These are phyloP conservation scores for Amylostereum chailletii DNA, from an alignment of 1,284 basidiomycete genomes.

Conservation along the genomic window DNA sequence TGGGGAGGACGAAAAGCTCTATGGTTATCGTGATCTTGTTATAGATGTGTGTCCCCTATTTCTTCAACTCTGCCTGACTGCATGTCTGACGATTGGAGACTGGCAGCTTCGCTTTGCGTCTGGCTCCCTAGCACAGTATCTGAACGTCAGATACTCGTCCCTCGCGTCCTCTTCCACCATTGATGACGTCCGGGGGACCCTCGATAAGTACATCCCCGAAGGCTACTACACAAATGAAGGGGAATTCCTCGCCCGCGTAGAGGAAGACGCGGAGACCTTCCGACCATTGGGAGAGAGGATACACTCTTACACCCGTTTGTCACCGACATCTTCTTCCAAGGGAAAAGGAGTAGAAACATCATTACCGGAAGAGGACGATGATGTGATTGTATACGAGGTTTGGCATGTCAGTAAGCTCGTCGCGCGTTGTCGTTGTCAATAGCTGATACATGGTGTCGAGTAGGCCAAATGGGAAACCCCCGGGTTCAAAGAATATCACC, in stretches of 20 bases:
- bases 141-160: constrained; percentile 61
- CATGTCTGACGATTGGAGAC: neutral
- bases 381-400: constrained; percentile 69
- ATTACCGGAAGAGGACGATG: constrained; percentile 36
- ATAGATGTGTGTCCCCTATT: constrained; percentile 59
- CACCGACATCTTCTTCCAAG: constrained; percentile 24
- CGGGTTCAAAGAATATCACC: constrained; percentile 88
- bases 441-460: constrained; percentile 5
- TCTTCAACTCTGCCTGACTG: constrained; percentile 6
- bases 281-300: constrained; percentile 73
- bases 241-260: constrained; percentile 60
- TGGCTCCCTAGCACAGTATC: constrained; percentile 73
- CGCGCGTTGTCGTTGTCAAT: neutral
- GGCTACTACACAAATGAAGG: constrained; percentile 58
- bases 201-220: constrained; percentile 74
- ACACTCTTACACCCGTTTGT: constrained; percentile 61
- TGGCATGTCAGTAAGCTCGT: constrained; percentile 61
- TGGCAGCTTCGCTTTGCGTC: constrained; percentile 79
- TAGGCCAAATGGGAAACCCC: constrained; percentile 81
- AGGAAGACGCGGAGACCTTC: constrained; percentile 69
- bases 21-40: constrained; percentile 80
- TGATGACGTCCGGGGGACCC: constrained; percentile 78
- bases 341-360: constrained; percentile 44
- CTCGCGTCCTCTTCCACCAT: constrained; percentile 68
- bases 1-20: constrained; percentile 94